Evolutionary conservation across 176 grass and related monocot species (phyloP).

Genomic region (Themeda triandra): DNA sequence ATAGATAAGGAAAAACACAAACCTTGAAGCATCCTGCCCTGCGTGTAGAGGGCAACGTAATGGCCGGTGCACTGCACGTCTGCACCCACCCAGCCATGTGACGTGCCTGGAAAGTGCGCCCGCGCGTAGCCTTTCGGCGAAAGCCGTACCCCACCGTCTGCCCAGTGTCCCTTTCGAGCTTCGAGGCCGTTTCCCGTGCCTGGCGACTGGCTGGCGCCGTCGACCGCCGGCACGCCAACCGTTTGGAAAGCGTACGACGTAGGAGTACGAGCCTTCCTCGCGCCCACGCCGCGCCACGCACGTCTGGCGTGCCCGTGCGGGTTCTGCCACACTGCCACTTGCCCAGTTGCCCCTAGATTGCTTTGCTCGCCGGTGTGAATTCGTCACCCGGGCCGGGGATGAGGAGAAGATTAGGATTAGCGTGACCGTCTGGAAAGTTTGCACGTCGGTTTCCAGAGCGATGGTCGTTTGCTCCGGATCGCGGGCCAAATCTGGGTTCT

Average conservation of each 20-base stretch:
- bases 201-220: background rate
- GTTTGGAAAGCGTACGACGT: background rate
- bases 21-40: too few species aligned
- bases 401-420: background rate
- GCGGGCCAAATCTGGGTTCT: background rate
- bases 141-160: background rate
- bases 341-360: background rate
- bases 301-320: background rate
- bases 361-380: background rate
- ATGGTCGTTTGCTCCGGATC: background rate
- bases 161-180: slow-evolving; percentile 18
- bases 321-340: background rate
- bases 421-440: background rate
- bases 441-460: background rate
- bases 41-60: too few species aligned
- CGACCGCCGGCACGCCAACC: background rate
- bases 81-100: slow-evolving; percentile 13
- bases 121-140: slow-evolving; percentile 30
- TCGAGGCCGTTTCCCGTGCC: slow-evolving; percentile 1
- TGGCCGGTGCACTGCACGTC: background rate
- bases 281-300: background rate
- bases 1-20: too few species aligned
- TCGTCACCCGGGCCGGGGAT: background rate
- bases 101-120: background rate
- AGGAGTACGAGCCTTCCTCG: background rate